Evolutionary conservation across 164 flowering plant genomes (phyloP), one percentile per base, ranked within the genome.

Genomic region (Macadamia tetraphylla): DNA sequence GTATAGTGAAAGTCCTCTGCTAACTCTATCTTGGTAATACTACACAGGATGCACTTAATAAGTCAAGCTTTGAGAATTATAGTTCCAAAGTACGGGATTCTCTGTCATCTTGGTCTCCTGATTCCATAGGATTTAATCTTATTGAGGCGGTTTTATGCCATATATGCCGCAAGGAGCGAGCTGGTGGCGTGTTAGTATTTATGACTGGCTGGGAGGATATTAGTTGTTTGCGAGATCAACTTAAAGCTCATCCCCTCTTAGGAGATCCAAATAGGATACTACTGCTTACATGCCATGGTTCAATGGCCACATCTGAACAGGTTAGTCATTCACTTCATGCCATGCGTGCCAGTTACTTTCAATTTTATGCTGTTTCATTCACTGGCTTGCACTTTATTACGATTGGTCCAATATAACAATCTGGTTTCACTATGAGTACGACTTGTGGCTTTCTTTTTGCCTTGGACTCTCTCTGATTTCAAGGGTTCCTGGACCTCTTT

Each of bases 141-240:
- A 86, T 95, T 71, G 99, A 95, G 78, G 97, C 99, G 63, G 97
- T 89, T 74, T 73, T 95, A 59, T 92, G 98, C 70, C 98, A 95
- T 76, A 90, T 95, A 67, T 92, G 98, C 78, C 88, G 98, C 30
- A 95, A 95, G 75, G 99, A 95, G 77, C 80, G 96, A 8, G 85
- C 90, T 29, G 99, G 99, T 71, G 99, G 93, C 67, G 96, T 92
- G 43, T 79, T 95, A 71, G 98, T 95, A 68, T 95, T 95, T 74
- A 88, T 95, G 99, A 95, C 99, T 58, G 99, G 99, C 7, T 95
- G 99, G 99, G 99, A 95, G 73, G 99, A 95, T 82, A 95, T 95
- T 67, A 95, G 94, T 76, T 84, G 87, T 76, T 77, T 95, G 75
- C 86, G 87, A 79, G 97, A 95, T 81, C 98, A 92, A 75, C 69